Base-by-base conservation (phyloP, 148 eudicot species). In the Fagopyrum homotropicum region DNA sequence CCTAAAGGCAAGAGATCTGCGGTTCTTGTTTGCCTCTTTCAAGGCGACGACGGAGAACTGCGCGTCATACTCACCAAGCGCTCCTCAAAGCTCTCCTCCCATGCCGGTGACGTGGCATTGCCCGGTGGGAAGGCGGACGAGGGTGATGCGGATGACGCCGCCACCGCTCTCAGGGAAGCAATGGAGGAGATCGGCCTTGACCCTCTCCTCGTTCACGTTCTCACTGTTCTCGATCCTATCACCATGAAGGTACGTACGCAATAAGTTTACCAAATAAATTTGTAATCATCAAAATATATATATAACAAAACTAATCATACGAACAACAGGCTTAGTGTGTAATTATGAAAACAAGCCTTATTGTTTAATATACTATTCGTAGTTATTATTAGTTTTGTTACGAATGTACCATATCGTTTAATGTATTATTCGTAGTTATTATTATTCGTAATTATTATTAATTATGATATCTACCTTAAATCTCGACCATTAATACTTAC, bases 91-190 rank as follows among this genome's bases (percentile, higher is more conserved):
- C 74, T 72, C 74, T 72, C 74, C 43, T 72, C 74, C 16, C 52
- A 45, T 47, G 74, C 55, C 8, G 74, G 74, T 1, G 55, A 72
- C 8, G 74, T 72, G 26, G 29, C 74, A 19, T 72, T 72, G 55
- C 74, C 74, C 43, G 74, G 74, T 72, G 74, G 74, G 35, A 72
- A 72, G 74, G 43, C 55, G 2, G 74, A 72, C 6, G 54, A 72
- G 47, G 54, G 19, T 1, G 74, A 72, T 4, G n/a, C 9, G 19
- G 74, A 72, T 7, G 74, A 72, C 17, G 74, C 43, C 0, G 51
- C 45, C 0, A 69, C 72, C 2, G 72, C 72, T 45, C 72, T 69
- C 45, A 40, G 74, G 74, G 74, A 72, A 26, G 74, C 74, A 3
- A 46, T 46, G 35, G 74, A 72, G 55, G 74, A 72, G 74, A 72